phyloP scores from a whole-genome alignment of 2,329 filamentous ascomycete species.

The Cordyceps cateniannulata region DNA sequence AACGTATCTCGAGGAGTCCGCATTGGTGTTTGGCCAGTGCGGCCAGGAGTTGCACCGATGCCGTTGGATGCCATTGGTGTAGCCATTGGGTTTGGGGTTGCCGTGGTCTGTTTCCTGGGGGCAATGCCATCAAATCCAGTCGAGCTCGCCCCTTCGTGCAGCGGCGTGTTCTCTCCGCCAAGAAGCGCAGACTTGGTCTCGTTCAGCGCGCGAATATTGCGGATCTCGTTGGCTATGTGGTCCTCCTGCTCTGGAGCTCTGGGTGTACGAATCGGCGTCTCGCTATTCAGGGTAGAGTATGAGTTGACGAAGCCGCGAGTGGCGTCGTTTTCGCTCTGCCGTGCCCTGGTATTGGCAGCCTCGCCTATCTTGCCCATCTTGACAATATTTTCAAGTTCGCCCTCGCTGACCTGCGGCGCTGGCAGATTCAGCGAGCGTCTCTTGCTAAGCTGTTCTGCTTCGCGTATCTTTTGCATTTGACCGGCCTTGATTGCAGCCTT shows the following conservation, averaged over 20 bases:
- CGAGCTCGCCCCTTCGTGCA: slow-evolving; percentile 73
- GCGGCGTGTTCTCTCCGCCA: slow-evolving; percentile 86
- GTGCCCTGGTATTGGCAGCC: slow-evolving; percentile 68
- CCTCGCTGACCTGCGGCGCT: slow-evolving; percentile 83
- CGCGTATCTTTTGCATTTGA: slow-evolving; percentile 87
- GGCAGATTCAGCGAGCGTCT: slow-evolving; percentile 76
- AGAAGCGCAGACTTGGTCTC: slow-evolving; percentile 90
- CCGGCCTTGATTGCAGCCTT: slow-evolving; percentile 89
- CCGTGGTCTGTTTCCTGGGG: slow-evolving; percentile 69
- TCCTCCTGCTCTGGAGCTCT: slow-evolving; percentile 89
- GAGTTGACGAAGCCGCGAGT: slow-evolving; percentile 82
- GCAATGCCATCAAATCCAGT: slow-evolving; percentile 84
- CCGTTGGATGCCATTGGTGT: slow-evolving; percentile 71
- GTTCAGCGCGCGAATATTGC: slow-evolving; percentile 85
- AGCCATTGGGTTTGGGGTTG: slow-evolving; percentile 94
- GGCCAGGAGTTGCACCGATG: slow-evolving; percentile 60
- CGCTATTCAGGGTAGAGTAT: slow-evolving; percentile 74
- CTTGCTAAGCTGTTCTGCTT: slow-evolving; percentile 96
- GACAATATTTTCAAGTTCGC: slow-evolving; percentile 92
- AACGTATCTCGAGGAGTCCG: slow-evolving; percentile 85
- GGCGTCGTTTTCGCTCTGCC: slow-evolving; percentile 73
- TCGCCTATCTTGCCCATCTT: slow-evolving; percentile 97
- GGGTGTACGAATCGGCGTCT: slow-evolving; percentile 85
- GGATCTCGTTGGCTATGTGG: slow-evolving; percentile 91
- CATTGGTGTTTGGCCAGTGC: slow-evolving; percentile 74